Evolutionary conservation across 1,139 yeast species (phyloP).

Genomic region (Yamadazyma triangularis): DNA sequence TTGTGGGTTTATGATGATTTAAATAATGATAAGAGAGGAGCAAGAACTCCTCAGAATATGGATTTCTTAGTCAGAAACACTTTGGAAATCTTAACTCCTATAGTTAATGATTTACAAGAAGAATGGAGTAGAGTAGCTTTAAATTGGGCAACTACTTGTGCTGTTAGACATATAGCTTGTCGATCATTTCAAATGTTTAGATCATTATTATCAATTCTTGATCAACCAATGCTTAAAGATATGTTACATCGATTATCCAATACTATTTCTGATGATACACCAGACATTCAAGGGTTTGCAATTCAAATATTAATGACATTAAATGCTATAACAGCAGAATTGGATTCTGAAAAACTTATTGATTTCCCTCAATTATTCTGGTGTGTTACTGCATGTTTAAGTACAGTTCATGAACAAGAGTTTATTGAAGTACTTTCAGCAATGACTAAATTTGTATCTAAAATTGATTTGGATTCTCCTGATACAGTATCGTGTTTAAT

Average conservation of each 20-base stretch:
- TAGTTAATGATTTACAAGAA: conserved; percentile 54
- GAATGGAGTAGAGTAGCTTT: conserved; percentile 85
- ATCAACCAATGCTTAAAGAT: conserved; percentile 85
- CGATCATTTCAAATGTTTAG: conserved; percentile 92
- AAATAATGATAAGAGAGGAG: conserved; percentile 71
- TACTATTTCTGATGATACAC: conserved; percentile 83
- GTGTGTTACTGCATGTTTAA: conserved; percentile 91
- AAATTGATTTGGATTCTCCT: conserved; percentile 80
- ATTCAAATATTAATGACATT: conserved; percentile 96
- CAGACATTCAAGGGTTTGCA: conserved; percentile 93
- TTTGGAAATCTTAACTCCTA: conserved; percentile 50
- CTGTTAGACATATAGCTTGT: conserved; percentile 95
- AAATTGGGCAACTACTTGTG: conserved; percentile 96
- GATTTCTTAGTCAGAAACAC: conserved; percentile 68
- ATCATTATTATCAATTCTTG: conserved; percentile 71
- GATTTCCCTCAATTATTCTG: conserved; percentile 93
- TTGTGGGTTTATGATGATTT: conserved; percentile 89
- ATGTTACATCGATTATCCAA: conserved; percentile 91
- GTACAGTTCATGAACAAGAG: conserved; percentile 89
- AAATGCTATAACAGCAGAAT: conserved; percentile 84
- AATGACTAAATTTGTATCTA: conserved; percentile 75
- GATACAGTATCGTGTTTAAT: conserved; percentile 81
- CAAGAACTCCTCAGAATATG: conserved; percentile 86
- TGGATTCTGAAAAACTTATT: conserved; percentile 71
- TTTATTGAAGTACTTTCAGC: conserved; percentile 83